Evolutionary conservation across 352 stramenopile species (phyloP).

Genomic region (Nothophytophthora sp.): DNA sequence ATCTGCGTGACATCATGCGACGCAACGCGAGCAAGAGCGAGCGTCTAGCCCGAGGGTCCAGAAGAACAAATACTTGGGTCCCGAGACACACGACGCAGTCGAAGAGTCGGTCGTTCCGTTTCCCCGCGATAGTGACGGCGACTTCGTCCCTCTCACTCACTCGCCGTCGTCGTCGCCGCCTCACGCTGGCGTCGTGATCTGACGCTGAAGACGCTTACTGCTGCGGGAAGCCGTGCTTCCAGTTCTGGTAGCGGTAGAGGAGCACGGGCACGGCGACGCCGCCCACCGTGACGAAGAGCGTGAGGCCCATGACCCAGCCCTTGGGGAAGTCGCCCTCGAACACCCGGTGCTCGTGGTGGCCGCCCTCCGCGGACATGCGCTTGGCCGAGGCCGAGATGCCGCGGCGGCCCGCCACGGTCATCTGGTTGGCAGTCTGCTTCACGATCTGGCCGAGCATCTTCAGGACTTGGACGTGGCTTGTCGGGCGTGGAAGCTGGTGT

Average conservation of each 20-base stretch:
- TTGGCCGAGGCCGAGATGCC: slow-evolving; percentile 76
- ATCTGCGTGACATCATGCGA: no score
- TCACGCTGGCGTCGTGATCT: background rate
- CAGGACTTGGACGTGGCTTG: background rate
- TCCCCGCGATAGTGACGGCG: no score
- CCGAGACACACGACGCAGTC: no score
- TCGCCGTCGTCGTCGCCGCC: no score
- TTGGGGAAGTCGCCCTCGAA: slow-evolving; percentile 87
- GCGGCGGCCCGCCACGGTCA: slow-evolving; percentile 57
- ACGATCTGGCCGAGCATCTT: slow-evolving; percentile 66
- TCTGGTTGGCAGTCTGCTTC: slow-evolving; percentile 70
- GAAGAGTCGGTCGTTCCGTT: no score
- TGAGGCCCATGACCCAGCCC: slow-evolving; percentile 55
- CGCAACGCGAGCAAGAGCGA: no score
- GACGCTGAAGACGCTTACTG: slow-evolving; percentile 39
- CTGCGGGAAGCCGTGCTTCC: slow-evolving; percentile 88
- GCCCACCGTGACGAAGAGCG: slow-evolving; percentile 62
- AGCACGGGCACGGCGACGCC: slow-evolving; percentile 64
- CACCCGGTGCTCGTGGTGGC: slow-evolving; percentile 85
- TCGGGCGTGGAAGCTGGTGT: slow-evolving; percentile 5
- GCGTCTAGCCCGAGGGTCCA: no score
- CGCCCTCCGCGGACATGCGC: slow-evolving; percentile 72
- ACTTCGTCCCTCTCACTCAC: no score
- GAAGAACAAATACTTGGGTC: no score
- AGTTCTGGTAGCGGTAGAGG: slow-evolving; percentile 87